A percentile compares a stretch with the other conserved stretches of the same genome.
Evolutionary conservation across 495 filamentous ascomycete species (phyloP).

Genomic region (Penicillium samsonianum): DNA sequence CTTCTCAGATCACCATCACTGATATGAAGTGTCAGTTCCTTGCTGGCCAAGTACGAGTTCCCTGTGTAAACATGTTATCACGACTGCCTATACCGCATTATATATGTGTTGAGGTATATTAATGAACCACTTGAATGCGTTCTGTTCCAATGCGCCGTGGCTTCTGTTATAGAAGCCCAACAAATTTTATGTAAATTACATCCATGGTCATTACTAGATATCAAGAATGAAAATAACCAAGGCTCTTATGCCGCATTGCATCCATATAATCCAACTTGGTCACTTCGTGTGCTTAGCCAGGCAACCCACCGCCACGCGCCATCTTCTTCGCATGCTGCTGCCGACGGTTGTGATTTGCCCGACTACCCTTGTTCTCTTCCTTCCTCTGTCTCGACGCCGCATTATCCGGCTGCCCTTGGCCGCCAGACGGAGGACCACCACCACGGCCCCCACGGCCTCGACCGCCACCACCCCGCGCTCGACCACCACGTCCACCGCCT

Average conservation of each 20-base stretch:
- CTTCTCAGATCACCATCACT: constrained; percentile 40
- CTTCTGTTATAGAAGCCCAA: not conserved
- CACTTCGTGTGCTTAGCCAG: constrained; percentile 36
- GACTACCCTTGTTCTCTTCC: constrained; percentile 73
- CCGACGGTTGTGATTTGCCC: constrained; percentile 77
- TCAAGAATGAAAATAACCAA: not conserved
- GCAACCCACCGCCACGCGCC: constrained; percentile 60
- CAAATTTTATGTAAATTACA: constrained; percentile 6
- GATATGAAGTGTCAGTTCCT: constrained; percentile 7
- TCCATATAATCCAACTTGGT: not conserved
- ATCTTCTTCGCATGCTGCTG: constrained; percentile 79
- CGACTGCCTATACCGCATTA: constrained; percentile 2
- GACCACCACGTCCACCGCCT: constrained; percentile 48
- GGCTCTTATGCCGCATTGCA: not conserved
- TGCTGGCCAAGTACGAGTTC: constrained; percentile 18
- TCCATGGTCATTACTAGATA: constrained; percentile 17
- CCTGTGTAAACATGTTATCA: constrained; percentile 6
- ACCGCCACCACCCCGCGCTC: constrained; percentile 49
- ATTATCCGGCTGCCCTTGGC: constrained; percentile 54
- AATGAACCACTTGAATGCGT: constrained; percentile 20
- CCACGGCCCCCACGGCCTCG: constrained; percentile 59
- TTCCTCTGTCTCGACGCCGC: constrained; percentile 67
- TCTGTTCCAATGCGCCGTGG: constrained; percentile 6
- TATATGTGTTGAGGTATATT: constrained; percentile 6
- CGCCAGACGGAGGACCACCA: constrained; percentile 29